Evolutionary conservation across 2,329 filamentous ascomycete species (phyloP), one percentile per base, ranked within the genome.

Genomic region (Cordyceps tenuipes): DNA sequence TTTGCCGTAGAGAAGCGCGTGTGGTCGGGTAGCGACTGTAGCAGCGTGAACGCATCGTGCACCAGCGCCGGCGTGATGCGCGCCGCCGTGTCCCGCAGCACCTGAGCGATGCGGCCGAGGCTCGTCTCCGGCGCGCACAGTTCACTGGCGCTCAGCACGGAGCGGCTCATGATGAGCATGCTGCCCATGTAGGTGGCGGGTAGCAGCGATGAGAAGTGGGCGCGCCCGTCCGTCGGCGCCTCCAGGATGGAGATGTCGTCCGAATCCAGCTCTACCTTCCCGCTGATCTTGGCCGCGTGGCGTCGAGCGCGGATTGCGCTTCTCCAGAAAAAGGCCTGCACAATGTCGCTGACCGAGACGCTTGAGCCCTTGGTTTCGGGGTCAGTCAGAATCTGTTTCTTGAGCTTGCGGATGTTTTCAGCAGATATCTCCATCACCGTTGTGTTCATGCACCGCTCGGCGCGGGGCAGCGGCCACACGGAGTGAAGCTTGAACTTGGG

Each of bases 291-390:
- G 2, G 67, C 71, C 1, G 73, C 71, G 1, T 67, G 69, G 46
- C 71, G 70, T 13, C 74, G 67, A 1, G 73, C 70, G 21, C 68
- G 65, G 47, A 75, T 68, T 0, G 72, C 67, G 0, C 69, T 66
- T 0, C 72, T 69, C 74, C 74, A 76, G 61, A 75, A 69, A 53
- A 76, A 72, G 0, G 74, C 74, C 61, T 75, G 71, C 2, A 75
- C 63, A 9, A 75, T 72, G 48, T 76, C 74, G 60, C 69, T 75
- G 26, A 72, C 63, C 0, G 73, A 75, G 0, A 61, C 61, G 15
- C 68, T 62, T 7, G 63, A 58, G 0, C 66, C 65, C 23, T 70
- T 68, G 2, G 67, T 63, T 15, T 65, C 63, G 0, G 65, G 63
- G 43, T 71, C 67, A 0, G 62, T 61, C 0, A 67, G 13, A 0